These are phyloP conservation scores for Jacaranda mimosifolia DNA, from an alignment of 257 asterid species.

Conservation along the genomic window DNA sequence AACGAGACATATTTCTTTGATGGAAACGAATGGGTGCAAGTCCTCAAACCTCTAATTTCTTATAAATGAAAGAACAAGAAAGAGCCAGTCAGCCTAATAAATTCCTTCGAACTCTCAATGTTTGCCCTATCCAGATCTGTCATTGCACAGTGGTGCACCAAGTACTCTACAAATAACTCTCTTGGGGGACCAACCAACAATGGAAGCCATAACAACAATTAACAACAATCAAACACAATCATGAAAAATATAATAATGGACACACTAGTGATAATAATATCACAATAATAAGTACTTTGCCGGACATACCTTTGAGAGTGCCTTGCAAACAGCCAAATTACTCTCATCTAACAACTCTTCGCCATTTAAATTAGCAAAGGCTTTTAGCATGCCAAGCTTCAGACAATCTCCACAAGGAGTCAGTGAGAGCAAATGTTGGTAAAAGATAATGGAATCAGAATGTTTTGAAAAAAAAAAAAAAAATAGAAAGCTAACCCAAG, in stretches of 20 bases:
- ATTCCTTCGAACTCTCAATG: conserved; percentile 58
- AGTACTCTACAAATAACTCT: conserved; percentile 91
- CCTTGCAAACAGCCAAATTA: conserved; percentile 80
- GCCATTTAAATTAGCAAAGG: conserved; percentile 87
- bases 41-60: conserved; percentile 76
- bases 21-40: conserved; percentile 18
- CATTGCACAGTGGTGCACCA: conserved; percentile 81
- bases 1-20: conserved; percentile 19
- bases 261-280: conserved; percentile 2
- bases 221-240: conserved; percentile 56
- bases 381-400: conserved; percentile 87
- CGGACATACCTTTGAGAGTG: conserved; percentile 79
- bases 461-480: background rate
- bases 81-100: conserved; percentile 50
- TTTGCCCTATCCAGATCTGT: conserved; percentile 39
- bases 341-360: conserved; percentile 76
- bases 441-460: conserved; percentile 27
- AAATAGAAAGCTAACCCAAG: conserved; percentile 66
- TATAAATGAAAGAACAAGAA: conserved; percentile 63
- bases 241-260: conserved; percentile 23
- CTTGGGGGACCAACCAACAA: conserved; percentile 93
- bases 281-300: conserved; percentile 25
- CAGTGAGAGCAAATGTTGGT: conserved; percentile 41
- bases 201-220: conserved; percentile 99
- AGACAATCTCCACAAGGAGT: conserved; percentile 65